These are phyloP conservation scores for Delphinella strobiligena DNA, from an alignment of 2,329 filamentous ascomycete species.

Conservation along the genomic window DNA sequence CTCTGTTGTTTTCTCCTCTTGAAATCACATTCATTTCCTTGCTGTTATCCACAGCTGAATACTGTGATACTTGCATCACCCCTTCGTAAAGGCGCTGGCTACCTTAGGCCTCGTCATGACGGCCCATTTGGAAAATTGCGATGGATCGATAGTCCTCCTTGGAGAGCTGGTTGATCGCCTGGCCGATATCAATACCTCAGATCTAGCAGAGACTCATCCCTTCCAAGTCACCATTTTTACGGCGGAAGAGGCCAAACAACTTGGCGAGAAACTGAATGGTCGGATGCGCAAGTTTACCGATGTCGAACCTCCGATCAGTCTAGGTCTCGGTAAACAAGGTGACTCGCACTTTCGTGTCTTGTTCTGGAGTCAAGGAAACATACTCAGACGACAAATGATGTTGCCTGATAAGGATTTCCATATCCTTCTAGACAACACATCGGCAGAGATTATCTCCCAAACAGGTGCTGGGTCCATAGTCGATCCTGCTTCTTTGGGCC, in stretches of 20 bases:
- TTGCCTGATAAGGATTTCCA: conserved; percentile 5
- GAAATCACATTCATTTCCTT: no score
- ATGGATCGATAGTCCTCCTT: no score
- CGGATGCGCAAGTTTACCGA: background rate
- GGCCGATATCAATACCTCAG: no score
- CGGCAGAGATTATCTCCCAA: background rate
- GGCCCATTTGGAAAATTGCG: no score
- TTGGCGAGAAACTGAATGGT: background rate
- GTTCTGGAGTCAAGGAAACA: conserved; percentile 9
- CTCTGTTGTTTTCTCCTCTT: no score
- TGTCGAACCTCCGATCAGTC: background rate
- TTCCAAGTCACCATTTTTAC: conserved; percentile 1
- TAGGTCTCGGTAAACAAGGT: background rate
- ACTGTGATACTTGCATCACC: no score
- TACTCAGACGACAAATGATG: background rate
- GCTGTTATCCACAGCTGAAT: no score
- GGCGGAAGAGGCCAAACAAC: background rate
- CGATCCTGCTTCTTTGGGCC: background rate
- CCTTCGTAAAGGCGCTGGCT: no score
- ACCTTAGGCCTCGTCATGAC: no score
- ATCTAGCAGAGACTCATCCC: no score
- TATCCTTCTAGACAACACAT: background rate
- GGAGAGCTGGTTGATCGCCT: no score
- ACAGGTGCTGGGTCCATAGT: no score
- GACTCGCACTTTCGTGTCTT: conserved; percentile 4